Base-by-base conservation (phyloP, 2,329 filamentous ascomycete species). In the Ophiostoma tasmaniense region DNA sequence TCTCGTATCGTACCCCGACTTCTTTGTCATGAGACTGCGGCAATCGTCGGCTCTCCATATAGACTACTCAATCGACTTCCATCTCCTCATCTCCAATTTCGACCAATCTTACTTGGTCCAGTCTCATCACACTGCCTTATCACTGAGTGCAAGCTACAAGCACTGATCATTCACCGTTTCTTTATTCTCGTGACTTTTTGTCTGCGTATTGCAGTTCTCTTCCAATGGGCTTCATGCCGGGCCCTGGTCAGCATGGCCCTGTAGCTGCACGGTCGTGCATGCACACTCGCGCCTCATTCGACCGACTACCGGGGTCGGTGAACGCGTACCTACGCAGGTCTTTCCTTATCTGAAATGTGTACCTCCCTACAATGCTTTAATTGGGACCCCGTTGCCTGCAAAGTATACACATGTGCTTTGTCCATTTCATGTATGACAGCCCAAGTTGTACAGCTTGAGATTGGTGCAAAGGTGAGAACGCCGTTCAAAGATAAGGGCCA, bases 291-390 rank as follows among this genome's bases (percentile, higher is more conserved):
- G 50, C 25, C 50, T 25, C 22, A 55, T 55, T 55, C 13, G 8
- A 37, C 59, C 59, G 59, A 62, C 59, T 33, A 62, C 59, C 59
- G 59, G 30, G 59, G 59, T 62, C 30, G 28, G 59, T 62, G 28
- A 62, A 35, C 28, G 59, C 55, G 55, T 61, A 33, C 28, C 59
- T 35, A 35, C 59, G 59, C 20, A 62, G 55, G 14, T 55, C 50
- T 55, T 25, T 25, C 50, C 50, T 2, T 55, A 22, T 28, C 30
- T 30, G n/a, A 28, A 10, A 37, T 17, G 6, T 33, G 28, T 33
- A 62, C 8, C 50, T 62, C 11, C 14, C 28, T 30, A 5, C 55
- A 30, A n/a, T 61, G 14, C 28, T 28, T 61, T 3, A 5, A 62
- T 5, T 33, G 22, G 14, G 55, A 55, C n/a, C n/a, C 22, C 50